A percentile compares a stretch with the other conserved stretches of the same genome.
phyloP scores from a whole-genome alignment of 2,329 filamentous ascomycete genomes.

The Cladosporium phlei region DNA sequence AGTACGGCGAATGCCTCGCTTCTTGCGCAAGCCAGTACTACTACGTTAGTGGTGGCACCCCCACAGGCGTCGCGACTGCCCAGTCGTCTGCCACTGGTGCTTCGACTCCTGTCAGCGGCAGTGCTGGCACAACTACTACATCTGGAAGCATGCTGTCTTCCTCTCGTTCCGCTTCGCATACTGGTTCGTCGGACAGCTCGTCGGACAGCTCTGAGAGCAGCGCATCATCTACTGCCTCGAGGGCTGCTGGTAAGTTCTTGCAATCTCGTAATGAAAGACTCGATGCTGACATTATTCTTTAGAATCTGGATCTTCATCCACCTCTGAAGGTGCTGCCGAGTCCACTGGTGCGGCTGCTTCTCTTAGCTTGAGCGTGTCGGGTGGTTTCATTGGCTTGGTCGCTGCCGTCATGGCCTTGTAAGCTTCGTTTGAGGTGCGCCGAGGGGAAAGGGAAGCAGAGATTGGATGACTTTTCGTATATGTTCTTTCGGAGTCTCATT shows the following conservation, averaged over 20 bases:
- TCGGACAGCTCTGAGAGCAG: conserved; percentile 4
- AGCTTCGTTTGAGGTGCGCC: background rate
- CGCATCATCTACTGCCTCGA: background rate
- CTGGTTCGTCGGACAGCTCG: conserved; percentile 1
- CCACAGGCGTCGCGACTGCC: conserved; percentile 21
- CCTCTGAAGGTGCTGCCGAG: background rate
- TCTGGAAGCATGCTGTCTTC: background rate
- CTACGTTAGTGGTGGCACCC: conserved; percentile 1
- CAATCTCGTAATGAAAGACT: background rate
- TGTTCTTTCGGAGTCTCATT: background rate
- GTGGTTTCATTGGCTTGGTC: conserved; percentile 6
- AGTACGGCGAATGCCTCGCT: conserved; percentile 46
- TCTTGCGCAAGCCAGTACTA: conserved; percentile 34
- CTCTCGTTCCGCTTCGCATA: conserved; percentile 1
- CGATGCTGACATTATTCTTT: background rate
- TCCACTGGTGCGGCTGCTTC: conserved; percentile 6
- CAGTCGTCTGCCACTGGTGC: conserved; percentile 17
- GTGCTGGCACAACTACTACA: background rate
- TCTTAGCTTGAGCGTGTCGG: conserved; percentile 7
- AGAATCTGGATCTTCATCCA: conserved; percentile 1
- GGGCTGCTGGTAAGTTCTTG: background rate
- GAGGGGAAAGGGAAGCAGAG: background rate
- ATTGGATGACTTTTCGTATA: background rate
- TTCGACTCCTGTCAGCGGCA: conserved; percentile 1
- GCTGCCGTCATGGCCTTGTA: conserved; percentile 8